Percentiles rank a stretch among this genome's conserved stretches.
Conservation (phyloP, 2,329 filamentous ascomycete species). For the Talaromyces sp. region DNA sequence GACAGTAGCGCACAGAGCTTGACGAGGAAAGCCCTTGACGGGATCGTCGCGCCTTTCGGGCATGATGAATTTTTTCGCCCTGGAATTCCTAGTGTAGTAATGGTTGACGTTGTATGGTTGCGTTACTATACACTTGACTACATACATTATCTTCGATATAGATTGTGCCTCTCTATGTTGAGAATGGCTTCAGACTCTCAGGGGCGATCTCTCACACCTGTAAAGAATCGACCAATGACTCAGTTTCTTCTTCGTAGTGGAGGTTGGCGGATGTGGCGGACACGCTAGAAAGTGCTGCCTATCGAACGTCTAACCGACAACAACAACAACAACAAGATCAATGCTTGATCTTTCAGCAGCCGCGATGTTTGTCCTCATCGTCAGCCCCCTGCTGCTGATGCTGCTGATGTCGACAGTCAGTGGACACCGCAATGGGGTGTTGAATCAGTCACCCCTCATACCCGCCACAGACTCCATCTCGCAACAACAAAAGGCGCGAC, state of each 20-base stretch:
- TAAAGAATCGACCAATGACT: no score
- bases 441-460: neutral
- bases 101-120: no score
- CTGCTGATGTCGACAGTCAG: neutral
- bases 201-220: neutral
- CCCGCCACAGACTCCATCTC: neutral
- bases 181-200: no score
- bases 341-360: neutral
- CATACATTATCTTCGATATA: no score
- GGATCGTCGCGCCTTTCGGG: conserved; percentile 23
- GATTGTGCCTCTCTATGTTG: no score
- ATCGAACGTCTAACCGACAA: neutral
- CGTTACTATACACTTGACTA: no score
- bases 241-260: no score
- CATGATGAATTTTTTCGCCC: conserved; percentile 4
- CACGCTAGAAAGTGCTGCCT: neutral
- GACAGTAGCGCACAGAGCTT: conserved; percentile 21
- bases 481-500: neutral
- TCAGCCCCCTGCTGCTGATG: neutral
- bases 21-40: conserved; percentile 22
- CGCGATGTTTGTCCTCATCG: neutral
- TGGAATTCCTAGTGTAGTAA: no score
- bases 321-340: neutral
- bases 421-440: neutral
- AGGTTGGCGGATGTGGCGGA: neutral